These are phyloP conservation scores for Medicago lupulina DNA, from an alignment of 306 rosid genomes.

Conservation along the genomic window DNA sequence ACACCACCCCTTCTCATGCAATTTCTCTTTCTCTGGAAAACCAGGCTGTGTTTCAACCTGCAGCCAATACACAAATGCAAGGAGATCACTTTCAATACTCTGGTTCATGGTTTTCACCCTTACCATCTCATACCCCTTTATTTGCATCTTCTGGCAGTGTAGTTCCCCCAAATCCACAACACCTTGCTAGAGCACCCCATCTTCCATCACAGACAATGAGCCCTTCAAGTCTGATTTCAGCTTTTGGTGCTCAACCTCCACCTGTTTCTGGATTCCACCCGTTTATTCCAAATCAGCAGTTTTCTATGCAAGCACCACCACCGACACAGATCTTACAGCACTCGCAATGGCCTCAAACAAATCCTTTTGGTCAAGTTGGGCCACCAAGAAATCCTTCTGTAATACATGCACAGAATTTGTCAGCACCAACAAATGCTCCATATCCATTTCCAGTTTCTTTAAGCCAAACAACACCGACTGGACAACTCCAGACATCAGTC, in stretches of 20 bases:
- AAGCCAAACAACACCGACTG: conserved; percentile 54
- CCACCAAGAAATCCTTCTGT: conserved; percentile 58
- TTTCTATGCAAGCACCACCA: conserved; percentile 52
- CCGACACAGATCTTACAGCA: conserved; percentile 55
- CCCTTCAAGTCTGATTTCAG: conserved; percentile 51
- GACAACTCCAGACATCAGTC: conserved; percentile 47
- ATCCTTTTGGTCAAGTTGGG: conserved; percentile 53
- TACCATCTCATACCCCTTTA: conserved; percentile 51
- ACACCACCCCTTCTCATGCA: conserved; percentile 39
- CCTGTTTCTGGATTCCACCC: conserved; percentile 55
- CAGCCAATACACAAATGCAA: conserved; percentile 47
- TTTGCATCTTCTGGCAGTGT: conserved; percentile 53
- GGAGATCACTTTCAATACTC: conserved; percentile 62
- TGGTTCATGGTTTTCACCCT: conserved; percentile 62
- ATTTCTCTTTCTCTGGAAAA: conserved; percentile 48
- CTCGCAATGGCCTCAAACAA: conserved; percentile 54
- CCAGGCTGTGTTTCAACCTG: conserved; percentile 55
- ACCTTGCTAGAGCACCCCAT: conserved; percentile 52
- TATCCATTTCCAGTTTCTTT: conserved; percentile 50
- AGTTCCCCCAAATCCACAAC: conserved; percentile 53
- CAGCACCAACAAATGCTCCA: conserved; percentile 54
- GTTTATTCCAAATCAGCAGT: conserved; percentile 51
- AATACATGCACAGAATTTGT: conserved; percentile 49
- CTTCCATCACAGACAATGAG: conserved; percentile 53
- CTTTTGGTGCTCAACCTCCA: conserved; percentile 63